Conservation (phyloP, 75 land plant genomes). For the Pinus tabuliformis region DNA sequence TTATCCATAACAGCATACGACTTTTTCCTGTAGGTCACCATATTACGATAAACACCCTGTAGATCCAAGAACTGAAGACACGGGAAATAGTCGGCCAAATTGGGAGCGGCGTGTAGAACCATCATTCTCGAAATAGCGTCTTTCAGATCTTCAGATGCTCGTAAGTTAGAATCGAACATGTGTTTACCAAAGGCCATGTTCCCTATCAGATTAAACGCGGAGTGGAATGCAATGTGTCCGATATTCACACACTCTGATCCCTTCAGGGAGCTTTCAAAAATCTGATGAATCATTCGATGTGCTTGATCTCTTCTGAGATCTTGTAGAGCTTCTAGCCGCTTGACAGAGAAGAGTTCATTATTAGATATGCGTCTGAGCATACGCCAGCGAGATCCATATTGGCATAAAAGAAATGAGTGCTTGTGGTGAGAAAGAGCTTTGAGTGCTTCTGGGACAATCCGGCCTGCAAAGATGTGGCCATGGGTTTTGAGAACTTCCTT, state of each 20-base stretch:
- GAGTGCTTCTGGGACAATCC: too few species aligned
- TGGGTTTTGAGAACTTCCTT: too few species aligned
- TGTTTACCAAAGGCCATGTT: neutral
- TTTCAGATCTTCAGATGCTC: neutral
- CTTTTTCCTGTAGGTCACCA: neutral
- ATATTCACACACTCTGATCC: neutral
- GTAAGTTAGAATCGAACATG: neutral
- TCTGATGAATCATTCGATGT: slow-evolving; percentile 3
- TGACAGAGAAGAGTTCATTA: slow-evolving; percentile 14
- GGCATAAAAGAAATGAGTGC: too few species aligned
- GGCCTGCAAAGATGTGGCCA: too few species aligned
- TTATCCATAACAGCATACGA: neutral
- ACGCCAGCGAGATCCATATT: too few species aligned
- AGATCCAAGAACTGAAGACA: neutral
- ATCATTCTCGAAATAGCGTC: neutral
- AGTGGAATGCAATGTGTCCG: neutral
- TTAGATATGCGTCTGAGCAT: slow-evolving; percentile 8
- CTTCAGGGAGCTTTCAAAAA: slow-evolving; percentile 11
- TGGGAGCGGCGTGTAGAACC: neutral
- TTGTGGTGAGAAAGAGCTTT: too few species aligned
- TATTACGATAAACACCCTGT: neutral
- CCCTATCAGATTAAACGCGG: neutral
- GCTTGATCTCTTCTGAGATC: slow-evolving; percentile 2
- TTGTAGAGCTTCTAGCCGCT: slow-evolving; percentile 11
- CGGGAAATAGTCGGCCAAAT: neutral